These are phyloP conservation scores for Phaeosphaeria sp. DNA, from an alignment of 2,329 filamentous ascomycete species.

Conservation along the genomic window DNA sequence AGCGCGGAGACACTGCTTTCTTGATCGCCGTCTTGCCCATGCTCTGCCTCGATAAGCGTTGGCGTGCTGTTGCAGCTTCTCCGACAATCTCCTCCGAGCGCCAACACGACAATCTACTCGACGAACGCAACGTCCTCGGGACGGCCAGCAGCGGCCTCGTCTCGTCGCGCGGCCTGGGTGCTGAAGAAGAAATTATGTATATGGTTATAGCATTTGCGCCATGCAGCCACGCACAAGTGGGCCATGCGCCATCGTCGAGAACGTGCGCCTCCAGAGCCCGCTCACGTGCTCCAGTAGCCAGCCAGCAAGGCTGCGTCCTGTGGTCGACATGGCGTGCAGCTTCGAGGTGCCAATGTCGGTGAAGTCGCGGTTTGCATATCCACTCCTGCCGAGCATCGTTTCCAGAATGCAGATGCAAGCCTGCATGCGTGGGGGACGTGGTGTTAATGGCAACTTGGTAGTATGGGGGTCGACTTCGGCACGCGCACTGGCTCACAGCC, in stretches of 20 bases:
- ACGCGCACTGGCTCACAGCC: no score
- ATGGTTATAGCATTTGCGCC: conserved; percentile 11
- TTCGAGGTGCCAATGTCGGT: not conserved
- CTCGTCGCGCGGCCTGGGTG: conserved; percentile 10
- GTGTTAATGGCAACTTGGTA: not conserved
- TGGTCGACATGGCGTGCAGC: not conserved
- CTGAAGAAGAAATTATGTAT: conserved; percentile 6
- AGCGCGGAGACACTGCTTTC: not conserved
- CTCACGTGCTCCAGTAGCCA: not conserved
- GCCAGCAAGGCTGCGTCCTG: not conserved
- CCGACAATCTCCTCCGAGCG: not conserved
- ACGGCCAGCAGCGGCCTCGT: conserved; percentile 18
- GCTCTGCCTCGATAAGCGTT: not conserved
- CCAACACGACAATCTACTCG: not conserved
- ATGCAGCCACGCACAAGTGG: conserved; percentile 14
- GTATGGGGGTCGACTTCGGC: not conserved
- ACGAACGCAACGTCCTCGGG: conserved; percentile 14
- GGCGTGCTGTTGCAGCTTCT: not conserved
- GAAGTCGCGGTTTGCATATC: not conserved
- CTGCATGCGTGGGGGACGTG: not conserved
- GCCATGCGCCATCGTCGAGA: not conserved
- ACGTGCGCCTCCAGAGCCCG: not conserved
- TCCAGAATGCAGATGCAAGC: not conserved
- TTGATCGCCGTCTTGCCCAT: not conserved
- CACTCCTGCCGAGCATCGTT: not conserved